Percentiles rank a stretch among this genome's conserved stretches.
phyloP scores from a whole-genome alignment of 805 yeast genomes.

The Torulaspora microellipsoides region DNA sequence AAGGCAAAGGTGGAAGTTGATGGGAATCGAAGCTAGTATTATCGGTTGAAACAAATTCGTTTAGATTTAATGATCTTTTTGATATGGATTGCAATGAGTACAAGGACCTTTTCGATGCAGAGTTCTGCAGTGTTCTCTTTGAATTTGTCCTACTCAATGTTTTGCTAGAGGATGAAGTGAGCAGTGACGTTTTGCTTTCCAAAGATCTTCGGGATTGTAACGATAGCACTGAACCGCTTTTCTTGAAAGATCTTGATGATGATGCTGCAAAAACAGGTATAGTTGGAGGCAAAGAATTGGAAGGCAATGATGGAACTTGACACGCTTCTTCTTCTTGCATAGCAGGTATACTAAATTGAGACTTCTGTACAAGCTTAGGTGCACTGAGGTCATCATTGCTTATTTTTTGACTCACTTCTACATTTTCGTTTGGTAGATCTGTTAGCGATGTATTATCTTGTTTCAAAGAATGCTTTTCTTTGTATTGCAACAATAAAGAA shows the following conservation, averaged over 20 bases:
- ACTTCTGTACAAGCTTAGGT: conserved; percentile 28
- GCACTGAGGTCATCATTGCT: conserved; percentile 15
- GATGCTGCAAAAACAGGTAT: conserved; percentile 27
- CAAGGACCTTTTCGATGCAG: conserved; percentile 32
- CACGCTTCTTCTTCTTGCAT: conserved; percentile 10
- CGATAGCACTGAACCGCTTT: conserved; percentile 20
- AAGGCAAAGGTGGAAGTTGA: conserved; percentile 20
- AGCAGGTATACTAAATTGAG: conserved; percentile 30
- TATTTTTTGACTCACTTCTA: not conserved
- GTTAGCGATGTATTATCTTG: not conserved
- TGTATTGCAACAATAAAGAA: conserved; percentile 65
- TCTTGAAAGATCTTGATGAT: conserved; percentile 27
- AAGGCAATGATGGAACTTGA: conserved; percentile 12
- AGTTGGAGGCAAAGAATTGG: conserved; percentile 15
- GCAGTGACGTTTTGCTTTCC: conserved; percentile 10
- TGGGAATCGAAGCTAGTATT: conserved; percentile 2
- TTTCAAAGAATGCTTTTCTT: conserved; percentile 52
- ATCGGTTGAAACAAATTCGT: conserved; percentile 24
- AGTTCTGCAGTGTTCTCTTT: conserved; percentile 25
- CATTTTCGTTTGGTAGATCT: not conserved
- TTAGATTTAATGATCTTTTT: conserved; percentile 33
- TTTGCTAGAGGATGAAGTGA: conserved; percentile 18
- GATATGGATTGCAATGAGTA: conserved; percentile 35
- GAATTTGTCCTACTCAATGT: conserved; percentile 12
- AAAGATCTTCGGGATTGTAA: conserved; percentile 17